Evolutionary conservation across 331 rosid genomes (phyloP).

Genomic region (Phaseolus coccineus): DNA sequence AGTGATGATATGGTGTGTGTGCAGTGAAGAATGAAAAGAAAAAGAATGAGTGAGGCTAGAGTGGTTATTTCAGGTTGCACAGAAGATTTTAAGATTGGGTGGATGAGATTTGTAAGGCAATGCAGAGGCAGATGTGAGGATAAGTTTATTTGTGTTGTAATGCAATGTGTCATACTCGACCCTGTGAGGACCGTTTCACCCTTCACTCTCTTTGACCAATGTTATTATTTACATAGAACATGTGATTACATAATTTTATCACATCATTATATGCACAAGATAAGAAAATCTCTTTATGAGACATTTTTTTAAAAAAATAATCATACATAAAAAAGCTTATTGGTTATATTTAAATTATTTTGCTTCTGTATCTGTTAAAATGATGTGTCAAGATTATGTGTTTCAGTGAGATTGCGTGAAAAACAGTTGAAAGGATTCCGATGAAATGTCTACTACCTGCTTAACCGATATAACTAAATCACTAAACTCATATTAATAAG

Average conservation of each 20-base stretch:
- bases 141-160: slow-evolving; percentile 54
- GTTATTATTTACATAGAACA: background rate
- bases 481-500: no score
- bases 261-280: no score
- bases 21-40: slow-evolving; percentile 31
- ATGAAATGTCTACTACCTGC: no score
- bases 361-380: no score
- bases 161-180: slow-evolving; percentile 40
- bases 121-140: slow-evolving; percentile 71
- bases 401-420: no score
- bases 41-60: background rate
- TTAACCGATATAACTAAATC: no score
- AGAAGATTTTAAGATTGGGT: slow-evolving; percentile 69
- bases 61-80: slow-evolving; percentile 34
- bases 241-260: background rate
- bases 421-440: no score
- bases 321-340: no score
- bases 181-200: background rate
- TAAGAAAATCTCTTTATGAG: no score
- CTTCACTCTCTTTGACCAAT: background rate
- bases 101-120: slow-evolving; percentile 76
- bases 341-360: no score
- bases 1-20: slow-evolving; percentile 22
- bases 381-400: no score
- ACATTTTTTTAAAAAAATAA: no score